Evolutionary conservation across 2,329 filamentous ascomycete species (phyloP).

Genomic region (Penicillium corylophilum): DNA sequence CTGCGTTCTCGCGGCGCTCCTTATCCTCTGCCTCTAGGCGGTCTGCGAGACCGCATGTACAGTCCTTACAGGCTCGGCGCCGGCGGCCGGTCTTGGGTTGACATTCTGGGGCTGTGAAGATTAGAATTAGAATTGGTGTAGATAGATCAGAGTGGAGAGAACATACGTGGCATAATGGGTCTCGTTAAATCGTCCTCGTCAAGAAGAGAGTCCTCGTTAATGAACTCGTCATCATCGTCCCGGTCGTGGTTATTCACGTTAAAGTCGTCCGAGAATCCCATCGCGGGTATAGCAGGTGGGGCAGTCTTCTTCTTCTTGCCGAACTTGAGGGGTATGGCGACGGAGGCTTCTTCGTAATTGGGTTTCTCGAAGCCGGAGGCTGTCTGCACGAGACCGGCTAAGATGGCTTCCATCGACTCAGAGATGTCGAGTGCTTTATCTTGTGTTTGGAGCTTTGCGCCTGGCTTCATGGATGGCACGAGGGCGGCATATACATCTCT

Average conservation of each 20-base stretch:
- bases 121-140: slow-evolving; percentile 1
- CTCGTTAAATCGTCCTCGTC: slow-evolving; percentile 79
- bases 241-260: slow-evolving; percentile 45
- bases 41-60: slow-evolving; percentile 88
- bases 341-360: slow-evolving; percentile 57
- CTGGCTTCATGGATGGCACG: slow-evolving; percentile 67
- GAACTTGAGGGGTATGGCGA: slow-evolving; percentile 63
- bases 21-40: slow-evolving; percentile 82
- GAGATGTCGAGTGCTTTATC: slow-evolving; percentile 56
- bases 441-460: slow-evolving; percentile 62
- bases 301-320: slow-evolving; percentile 59
- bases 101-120: slow-evolving; percentile 71
- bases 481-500: slow-evolving; percentile 68
- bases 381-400: slow-evolving; percentile 24
- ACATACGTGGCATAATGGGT: slow-evolving; percentile 78
- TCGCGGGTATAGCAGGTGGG: slow-evolving; percentile 29
- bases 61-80: slow-evolving; percentile 94
- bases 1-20: slow-evolving; percentile 63
- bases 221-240: slow-evolving; percentile 74
- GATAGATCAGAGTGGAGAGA: not conserved
- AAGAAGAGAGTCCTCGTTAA: slow-evolving; percentile 86
- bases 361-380: slow-evolving; percentile 69
- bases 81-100: slow-evolving; percentile 76
- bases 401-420: slow-evolving; percentile 34
- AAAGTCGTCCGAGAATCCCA: slow-evolving; percentile 38